Evolutionary conservation across 139 green algal species (phyloP), one percentile per base, ranked within the genome.

Genomic region (Tetraselmis chui): DNA sequence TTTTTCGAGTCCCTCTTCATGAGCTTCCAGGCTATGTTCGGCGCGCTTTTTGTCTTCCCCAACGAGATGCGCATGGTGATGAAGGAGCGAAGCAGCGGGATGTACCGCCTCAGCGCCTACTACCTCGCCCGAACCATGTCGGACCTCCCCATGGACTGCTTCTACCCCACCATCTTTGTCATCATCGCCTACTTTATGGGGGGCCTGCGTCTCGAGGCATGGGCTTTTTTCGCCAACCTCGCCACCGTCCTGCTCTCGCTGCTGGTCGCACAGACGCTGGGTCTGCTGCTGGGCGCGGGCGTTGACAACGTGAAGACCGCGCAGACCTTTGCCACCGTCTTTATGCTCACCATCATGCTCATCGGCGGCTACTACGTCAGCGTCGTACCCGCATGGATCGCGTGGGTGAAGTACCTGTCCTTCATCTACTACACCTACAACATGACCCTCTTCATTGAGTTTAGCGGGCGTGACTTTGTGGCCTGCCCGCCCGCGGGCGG

Each of bases 51-150:
- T 75, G 80, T 75, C 0, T 84, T 84, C 81, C 81, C 81, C 30
- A 75, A 79, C 29, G 84, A 91, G 83, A 80, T 83, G 76, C 86
- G 87, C 77, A 88, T 90, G 84, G 87, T 91, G 84, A 79, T 93
- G 11, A 93, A 93, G 81, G 89, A 91, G 85, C 81, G 89, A 1
- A 87, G 84, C 1, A 86, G 76, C 67, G 89, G 89, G 78, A 97
- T 97, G 95, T 97, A 97, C 89, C 83, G 90, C 2, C 83, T 97
- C 31, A 93, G 87, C 18, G 91, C 93, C 11, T 97, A 94, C 89
- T 98, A 95, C 90, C 30, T 92, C 30, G 89, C 94, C 0, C 87
- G 90, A n/a, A 90, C 86, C 1, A 30, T 79, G 1, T 88, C 85
- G 1, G 91, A 97, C 76, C 78, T 97, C 32, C 94, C 94, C 26